Percentiles rank a stretch among this genome's conserved stretches.
phyloP scores from a whole-genome alignment of 768 basidiomycete genomes.

The Trametes cubensis region DNA sequence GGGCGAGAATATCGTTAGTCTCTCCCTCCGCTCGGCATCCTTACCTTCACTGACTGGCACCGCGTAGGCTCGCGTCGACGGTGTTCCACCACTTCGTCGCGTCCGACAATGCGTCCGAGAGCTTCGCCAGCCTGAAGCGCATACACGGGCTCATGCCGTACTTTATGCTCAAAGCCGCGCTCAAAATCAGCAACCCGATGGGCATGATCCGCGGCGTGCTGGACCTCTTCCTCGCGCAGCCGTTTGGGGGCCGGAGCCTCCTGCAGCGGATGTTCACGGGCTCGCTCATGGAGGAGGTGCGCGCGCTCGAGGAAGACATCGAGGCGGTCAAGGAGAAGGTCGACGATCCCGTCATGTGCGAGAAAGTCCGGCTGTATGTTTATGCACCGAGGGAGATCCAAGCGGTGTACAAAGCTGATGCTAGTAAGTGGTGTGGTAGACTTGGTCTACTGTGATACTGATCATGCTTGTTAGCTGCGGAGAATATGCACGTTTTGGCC shows the following conservation, averaged over 20 bases:
- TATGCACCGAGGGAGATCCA: constrained; percentile 90
- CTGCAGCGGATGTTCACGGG: constrained; percentile 97
- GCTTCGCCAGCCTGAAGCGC: constrained; percentile 84
- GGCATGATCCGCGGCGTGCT: constrained; percentile 95
- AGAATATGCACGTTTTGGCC: constrained; percentile 75
- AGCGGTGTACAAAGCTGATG: constrained; percentile 76
- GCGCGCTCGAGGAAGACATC: constrained; percentile 82
- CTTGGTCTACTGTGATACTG: not conserved
- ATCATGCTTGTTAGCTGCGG: constrained; percentile 48
- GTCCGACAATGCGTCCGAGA: constrained; percentile 88
- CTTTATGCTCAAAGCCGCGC: constrained; percentile 88
- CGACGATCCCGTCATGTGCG: constrained; percentile 83
- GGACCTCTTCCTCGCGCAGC: constrained; percentile 95
- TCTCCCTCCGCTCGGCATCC: not conserved
- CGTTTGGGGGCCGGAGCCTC: constrained; percentile 91
- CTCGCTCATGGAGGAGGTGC: constrained; percentile 88
- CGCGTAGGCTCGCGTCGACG: constrained; percentile 83
- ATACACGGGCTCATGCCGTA: constrained; percentile 98
- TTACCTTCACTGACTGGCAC: not conserved
- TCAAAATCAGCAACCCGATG: constrained; percentile 94
- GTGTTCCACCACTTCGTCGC: constrained; percentile 96
- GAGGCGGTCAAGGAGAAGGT: constrained; percentile 86
- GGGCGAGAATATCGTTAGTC: constrained; percentile 94
- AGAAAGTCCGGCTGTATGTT: constrained; percentile 85
- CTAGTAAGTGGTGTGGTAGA: constrained; percentile 49